Percentiles rank a stretch among this genome's conserved stretches.
These are phyloP conservation scores for Ophiostoma sp. DNA, from an alignment of 2,329 filamentous ascomycete species.

Conservation along the genomic window DNA sequence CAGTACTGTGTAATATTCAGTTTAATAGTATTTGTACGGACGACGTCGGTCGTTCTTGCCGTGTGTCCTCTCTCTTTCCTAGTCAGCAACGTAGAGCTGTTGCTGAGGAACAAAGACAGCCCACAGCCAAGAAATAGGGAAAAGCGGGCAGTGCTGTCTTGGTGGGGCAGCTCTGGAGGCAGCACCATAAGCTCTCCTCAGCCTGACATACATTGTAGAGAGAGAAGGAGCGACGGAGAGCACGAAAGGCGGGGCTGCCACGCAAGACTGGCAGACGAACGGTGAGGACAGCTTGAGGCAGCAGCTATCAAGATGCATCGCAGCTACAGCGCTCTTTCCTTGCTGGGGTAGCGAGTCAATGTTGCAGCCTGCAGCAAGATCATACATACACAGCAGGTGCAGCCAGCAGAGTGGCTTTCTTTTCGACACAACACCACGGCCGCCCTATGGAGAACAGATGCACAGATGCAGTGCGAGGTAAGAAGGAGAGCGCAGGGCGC, in stretches of 20 bases:
- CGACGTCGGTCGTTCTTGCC: background rate
- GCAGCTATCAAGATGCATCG: background rate
- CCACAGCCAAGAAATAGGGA: slow-evolving; percentile 4
- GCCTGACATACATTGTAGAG: background rate
- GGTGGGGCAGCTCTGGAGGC: slow-evolving; percentile 9
- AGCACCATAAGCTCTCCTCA: background rate
- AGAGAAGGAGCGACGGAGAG: background rate
- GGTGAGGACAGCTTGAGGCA: slow-evolving; percentile 15
- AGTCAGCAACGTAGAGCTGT: background rate
- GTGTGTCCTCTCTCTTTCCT: slow-evolving; percentile 3
- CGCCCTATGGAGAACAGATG: background rate
- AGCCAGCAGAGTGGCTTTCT: background rate
- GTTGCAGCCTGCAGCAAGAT: background rate
- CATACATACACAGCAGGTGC: background rate
- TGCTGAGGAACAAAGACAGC: background rate
- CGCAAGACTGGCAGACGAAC: slow-evolving; percentile 6
- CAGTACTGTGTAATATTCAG: background rate
- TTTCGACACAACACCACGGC: background rate
- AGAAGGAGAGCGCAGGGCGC: background rate
- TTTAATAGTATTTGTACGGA: background rate
- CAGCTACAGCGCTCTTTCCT: background rate
- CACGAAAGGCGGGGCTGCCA: slow-evolving; percentile 11
- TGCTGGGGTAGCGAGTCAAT: background rate
- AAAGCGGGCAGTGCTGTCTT: slow-evolving; percentile 17
- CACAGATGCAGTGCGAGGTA: slow-evolving; percentile 2